These are phyloP conservation scores for Sparassis latifolia DNA, from an alignment of 1,284 basidiomycete species.

Conservation along the genomic window DNA sequence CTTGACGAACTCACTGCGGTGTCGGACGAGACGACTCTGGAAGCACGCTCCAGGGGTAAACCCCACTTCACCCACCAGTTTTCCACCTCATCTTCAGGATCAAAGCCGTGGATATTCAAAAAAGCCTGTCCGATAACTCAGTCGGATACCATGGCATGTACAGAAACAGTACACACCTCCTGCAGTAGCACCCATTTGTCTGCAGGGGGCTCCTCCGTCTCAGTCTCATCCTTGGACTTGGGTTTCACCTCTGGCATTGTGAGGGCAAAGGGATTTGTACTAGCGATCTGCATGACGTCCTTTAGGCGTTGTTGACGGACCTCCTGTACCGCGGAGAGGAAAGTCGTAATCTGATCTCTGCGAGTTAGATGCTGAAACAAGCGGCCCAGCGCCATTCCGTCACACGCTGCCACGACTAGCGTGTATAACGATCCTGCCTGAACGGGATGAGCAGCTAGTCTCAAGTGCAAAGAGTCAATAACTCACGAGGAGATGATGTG, in stretches of 20 bases:
- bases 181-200: neutral
- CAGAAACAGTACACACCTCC: neutral
- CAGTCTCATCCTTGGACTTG: too few relatives aligned
- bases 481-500: constrained; percentile 47
- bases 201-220: too few relatives aligned
- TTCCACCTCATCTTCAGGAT: constrained; percentile 31
- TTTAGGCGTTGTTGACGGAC: constrained; percentile 25
- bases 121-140: constrained; percentile 10
- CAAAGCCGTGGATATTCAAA: constrained; percentile 25
- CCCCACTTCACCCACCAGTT: constrained; percentile 34
- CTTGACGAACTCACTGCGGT: neutral
- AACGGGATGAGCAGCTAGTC: neutral
- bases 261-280: constrained; percentile 16
- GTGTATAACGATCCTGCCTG: constrained; percentile 50
- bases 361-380: constrained; percentile 48
- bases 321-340: constrained; percentile 48
- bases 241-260: constrained; percentile 8
- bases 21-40: constrained; percentile 2
- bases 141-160: neutral
- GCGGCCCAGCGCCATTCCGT: constrained; percentile 49
- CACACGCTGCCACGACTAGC: constrained; percentile 45
- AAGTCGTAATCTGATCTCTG: constrained; percentile 41
- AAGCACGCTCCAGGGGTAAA: constrained; percentile 24
- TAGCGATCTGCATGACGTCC: constrained; percentile 11
- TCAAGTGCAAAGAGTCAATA: neutral